Evolutionary conservation across 495 filamentous ascomycete genomes (phyloP), one percentile per base, ranked within the genome.

Genomic region (Aspergillus saccharolyticus): DNA sequence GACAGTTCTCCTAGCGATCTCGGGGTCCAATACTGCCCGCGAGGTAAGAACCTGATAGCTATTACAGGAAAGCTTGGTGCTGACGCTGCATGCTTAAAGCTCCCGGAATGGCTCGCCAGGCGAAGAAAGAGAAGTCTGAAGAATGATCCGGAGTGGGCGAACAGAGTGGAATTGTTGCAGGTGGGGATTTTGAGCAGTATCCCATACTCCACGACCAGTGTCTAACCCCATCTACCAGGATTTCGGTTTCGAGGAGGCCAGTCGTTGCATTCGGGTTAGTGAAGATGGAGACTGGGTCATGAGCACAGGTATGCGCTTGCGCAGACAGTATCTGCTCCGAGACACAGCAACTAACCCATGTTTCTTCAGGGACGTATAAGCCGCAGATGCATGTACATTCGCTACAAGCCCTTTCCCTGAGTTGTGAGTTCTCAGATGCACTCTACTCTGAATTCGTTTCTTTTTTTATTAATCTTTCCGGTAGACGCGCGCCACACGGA

Each of bases 181-280:
- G 33, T 39, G 2, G 2, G 33, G 12, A 39, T 10, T 39, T 9
- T 2, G 2, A 15, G 2, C 12, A 2, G 10, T 39, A 12, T 39
- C 12, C 12, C 4, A 12, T 12, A 9, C 33, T 39, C 14, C n/a
- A n/a, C n/a, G n/a, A 39, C 14, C 33, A 15, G 33, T 15, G 7
- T 39, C 33, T 39, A 39, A 39, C 14, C 33, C 12, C 10, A 9
- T 39, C 12, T n/a, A 39, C 21, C 95, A 99, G 66, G 93, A 97
- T 66, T 99, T 99, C 67, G 92, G 96, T 65, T 99, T 97, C 60
- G 94, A 97, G 66, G 95, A 99, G 71, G 91, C 95, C n/a, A 96
- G 92, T 68, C 83, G 86, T 46, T 97, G 93, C 68, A 80, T 99
- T 47, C 78, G 90, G 33, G 88, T 90, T 30, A 96, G 90, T 68